A percentile compares a stretch with the other conserved stretches of the same genome.
These are phyloP conservation scores for Cinnamomum micranthum DNA, from an alignment of 164 flowering plant genomes.

Conservation along the genomic window DNA sequence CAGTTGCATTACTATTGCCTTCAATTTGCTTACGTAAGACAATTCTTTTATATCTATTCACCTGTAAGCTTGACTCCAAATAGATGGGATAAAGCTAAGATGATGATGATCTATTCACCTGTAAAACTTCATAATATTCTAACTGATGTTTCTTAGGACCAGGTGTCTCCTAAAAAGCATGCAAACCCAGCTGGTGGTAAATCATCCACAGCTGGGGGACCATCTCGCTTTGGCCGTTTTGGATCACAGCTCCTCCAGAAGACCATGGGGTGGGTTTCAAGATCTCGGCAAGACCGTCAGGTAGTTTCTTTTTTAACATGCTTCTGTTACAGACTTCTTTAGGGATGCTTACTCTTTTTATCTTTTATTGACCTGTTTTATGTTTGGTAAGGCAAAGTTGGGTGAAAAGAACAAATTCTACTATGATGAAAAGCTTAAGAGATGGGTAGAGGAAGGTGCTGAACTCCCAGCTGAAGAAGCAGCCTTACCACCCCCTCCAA, in stretches of 20 bases:
- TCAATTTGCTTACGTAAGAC: too few relatives aligned
- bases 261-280: constrained; percentile 77
- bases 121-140: neutral
- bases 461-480: constrained; percentile 83
- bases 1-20: neutral
- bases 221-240: constrained; percentile 77
- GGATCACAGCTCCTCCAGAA: constrained; percentile 77
- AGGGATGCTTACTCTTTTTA: neutral
- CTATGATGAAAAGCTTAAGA: constrained; percentile 89
- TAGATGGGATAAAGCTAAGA: neutral
- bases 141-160: constrained; percentile 13
- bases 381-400: constrained; percentile 67
- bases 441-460: constrained; percentile 97
- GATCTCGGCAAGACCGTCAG: constrained; percentile 66
- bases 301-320: constrained; percentile 25
- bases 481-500: constrained; percentile 85
- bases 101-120: neutral
- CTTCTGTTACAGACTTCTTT: neutral
- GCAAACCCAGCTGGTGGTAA: constrained; percentile 40
- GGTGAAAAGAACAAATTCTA: constrained; percentile 88
- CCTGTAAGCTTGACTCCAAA: neutral
- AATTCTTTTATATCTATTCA: too few relatives aligned
- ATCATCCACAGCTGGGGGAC: constrained; percentile 35
- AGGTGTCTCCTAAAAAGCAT: constrained; percentile 49
- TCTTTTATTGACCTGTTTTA: neutral